Percentiles rank a stretch among this genome's conserved stretches.
These are phyloP conservation scores for Malus hybrid DNA, from an alignment of 331 rosid species.

Conservation along the genomic window DNA sequence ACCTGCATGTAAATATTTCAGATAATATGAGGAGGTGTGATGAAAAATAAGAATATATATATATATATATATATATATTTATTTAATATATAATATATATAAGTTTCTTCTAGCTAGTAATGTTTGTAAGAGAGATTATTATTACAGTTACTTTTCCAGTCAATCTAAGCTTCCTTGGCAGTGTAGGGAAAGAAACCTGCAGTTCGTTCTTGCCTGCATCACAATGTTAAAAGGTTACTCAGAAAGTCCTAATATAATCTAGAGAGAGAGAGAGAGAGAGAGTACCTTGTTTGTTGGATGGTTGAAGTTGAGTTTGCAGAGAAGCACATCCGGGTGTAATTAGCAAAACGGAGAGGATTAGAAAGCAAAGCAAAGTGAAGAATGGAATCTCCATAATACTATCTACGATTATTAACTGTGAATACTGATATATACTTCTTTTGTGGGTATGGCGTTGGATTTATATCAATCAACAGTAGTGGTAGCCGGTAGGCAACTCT, in stretches of 20 bases:
- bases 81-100: too few species aligned
- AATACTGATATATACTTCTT: constrained; percentile 5
- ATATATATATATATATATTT: background rate
- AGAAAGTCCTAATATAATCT: background rate
- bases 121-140: too few species aligned
- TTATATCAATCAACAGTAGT: constrained; percentile 15
- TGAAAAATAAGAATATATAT: background rate
- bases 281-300: constrained; percentile 14
- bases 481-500: constrained; percentile 1
- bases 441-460: constrained; percentile 12
- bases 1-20: constrained; percentile 16
- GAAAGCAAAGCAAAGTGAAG: constrained; percentile 21
- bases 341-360: constrained; percentile 22
- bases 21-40: too few species aligned
- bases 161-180: constrained; percentile 52
- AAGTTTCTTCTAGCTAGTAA: background rate
- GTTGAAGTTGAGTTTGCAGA: constrained; percentile 24
- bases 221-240: background rate
- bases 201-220: constrained; percentile 11
- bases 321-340: constrained; percentile 23
- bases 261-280: background rate
- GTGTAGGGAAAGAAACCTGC: constrained; percentile 20
- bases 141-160: constrained; percentile 25
- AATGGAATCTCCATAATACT: constrained; percentile 23
- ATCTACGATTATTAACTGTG: background rate